A percentile compares a stretch with the other conserved stretches of the same genome.
phyloP scores from a whole-genome alignment of 768 basidiomycete genomes.

The Boletus reticuloceps region DNA sequence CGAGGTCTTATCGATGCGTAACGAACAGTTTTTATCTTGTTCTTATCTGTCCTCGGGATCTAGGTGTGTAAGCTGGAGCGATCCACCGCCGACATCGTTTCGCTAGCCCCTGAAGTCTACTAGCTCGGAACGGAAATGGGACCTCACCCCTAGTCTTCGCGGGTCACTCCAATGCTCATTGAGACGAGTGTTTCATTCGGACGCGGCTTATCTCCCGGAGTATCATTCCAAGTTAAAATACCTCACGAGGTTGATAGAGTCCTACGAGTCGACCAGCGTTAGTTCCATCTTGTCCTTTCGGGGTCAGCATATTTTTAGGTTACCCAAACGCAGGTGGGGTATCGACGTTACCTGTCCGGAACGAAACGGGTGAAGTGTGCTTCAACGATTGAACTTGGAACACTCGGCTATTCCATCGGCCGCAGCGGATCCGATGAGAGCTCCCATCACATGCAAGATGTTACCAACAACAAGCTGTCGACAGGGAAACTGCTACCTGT shows the following conservation, averaged over 20 bases:
- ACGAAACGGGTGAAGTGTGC: background rate
- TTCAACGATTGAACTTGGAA: no score
- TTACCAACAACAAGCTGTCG: no score
- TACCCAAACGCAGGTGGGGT: background rate
- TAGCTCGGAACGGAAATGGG: background rate
- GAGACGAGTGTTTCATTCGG: no score
- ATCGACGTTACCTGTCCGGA: background rate
- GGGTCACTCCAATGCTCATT: no score
- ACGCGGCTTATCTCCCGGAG: no score
- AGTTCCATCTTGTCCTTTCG: no score
- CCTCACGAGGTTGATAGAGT: background rate
- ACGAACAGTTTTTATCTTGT: constrained; percentile 2
- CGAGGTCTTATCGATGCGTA: no score
- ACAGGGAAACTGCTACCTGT: no score
- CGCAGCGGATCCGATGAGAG: background rate
- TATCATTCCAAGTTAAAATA: background rate
- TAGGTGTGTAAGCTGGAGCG: background rate
- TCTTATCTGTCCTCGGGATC: background rate
- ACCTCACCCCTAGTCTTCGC: no score
- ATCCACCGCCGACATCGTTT: background rate
- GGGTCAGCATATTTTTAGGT: no score
- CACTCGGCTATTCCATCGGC: background rate
- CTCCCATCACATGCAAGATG: no score
- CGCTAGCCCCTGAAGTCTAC: background rate
- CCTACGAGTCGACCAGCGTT: no score